A percentile compares a stretch with the other conserved stretches of the same genome.
Conservation (phyloP, 108 stramenopile species). For the Cylindrotheca fusiformis region DNA sequence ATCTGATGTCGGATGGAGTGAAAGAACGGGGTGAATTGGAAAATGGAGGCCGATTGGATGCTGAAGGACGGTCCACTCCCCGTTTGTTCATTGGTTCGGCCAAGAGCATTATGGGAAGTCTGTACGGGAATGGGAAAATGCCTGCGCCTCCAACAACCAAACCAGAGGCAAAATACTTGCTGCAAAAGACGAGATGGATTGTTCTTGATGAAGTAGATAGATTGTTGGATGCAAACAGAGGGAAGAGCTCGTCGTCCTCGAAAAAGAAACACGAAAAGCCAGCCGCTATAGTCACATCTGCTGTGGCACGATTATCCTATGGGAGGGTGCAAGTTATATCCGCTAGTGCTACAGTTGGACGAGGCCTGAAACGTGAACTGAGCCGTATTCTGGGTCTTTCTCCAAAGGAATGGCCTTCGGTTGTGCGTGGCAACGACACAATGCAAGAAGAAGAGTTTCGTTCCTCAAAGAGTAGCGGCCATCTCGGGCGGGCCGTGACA, state of each 20-base stretch:
- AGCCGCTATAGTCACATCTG: slow-evolving; percentile 76
- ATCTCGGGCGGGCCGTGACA: slow-evolving; percentile 69
- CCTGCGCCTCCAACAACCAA: slow-evolving; percentile 78
- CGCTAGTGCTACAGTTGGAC: slow-evolving; percentile 93
- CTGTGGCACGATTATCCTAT: slow-evolving; percentile 63
- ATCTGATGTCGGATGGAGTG: slow-evolving; percentile 50
- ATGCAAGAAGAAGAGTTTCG: slow-evolving; percentile 24
- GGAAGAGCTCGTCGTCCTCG: slow-evolving; percentile 23
- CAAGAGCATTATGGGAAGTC: slow-evolving; percentile 62
- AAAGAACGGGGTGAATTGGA: slow-evolving; percentile 41
- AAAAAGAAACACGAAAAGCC: slow-evolving; percentile 72
- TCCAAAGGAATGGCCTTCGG: slow-evolving; percentile 72
- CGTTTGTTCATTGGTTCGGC: slow-evolving; percentile 80
- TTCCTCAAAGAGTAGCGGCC: slow-evolving; percentile 18
- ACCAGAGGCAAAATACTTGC: slow-evolving; percentile 68
- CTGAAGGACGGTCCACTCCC: slow-evolving; percentile 27
- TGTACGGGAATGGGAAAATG: slow-evolving; percentile 75
- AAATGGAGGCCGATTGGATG: slow-evolving; percentile 26
- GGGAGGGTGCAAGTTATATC: slow-evolving; percentile 81
- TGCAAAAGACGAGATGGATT: slow-evolving; percentile 53
- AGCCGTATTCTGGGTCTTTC: slow-evolving; percentile 79
- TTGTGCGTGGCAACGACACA: slow-evolving; percentile 52
- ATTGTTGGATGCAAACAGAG: slow-evolving; percentile 47
- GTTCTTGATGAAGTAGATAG: slow-evolving; percentile 90
- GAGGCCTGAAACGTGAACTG: slow-evolving; percentile 86